These are phyloP conservation scores for Phyllosticta citrichinensis DNA, from an alignment of 2,329 filamentous ascomycete species.

Conservation along the genomic window DNA sequence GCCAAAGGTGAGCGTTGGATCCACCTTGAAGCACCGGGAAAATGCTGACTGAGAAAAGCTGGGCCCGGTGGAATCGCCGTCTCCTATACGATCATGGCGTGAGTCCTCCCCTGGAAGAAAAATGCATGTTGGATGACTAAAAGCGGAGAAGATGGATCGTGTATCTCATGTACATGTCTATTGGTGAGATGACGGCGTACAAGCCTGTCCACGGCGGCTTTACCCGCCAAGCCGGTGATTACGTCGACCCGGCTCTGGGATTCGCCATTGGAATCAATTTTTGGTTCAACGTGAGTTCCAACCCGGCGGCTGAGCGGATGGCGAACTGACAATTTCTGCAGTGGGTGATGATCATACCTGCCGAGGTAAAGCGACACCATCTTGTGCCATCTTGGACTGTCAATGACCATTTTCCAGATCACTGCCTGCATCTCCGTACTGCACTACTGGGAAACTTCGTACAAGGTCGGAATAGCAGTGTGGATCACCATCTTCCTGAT, in stretches of 20 bases:
- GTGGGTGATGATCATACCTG: constrained; percentile 4
- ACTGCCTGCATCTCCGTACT: constrained; percentile 50
- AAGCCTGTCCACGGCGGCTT: constrained; percentile 8
- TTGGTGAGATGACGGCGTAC: constrained; percentile 8
- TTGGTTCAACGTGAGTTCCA: constrained; percentile 6
- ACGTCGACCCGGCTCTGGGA: constrained; percentile 10
- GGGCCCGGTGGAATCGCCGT: constrained; percentile 10
- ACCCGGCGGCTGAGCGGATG: not conserved
- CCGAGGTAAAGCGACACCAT: not conserved
- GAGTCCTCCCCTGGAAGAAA: not conserved
- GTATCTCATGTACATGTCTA: constrained; percentile 9
- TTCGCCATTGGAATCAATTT: constrained; percentile 10
- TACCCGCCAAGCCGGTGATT: constrained; percentile 7
- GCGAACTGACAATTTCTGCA: not conserved
- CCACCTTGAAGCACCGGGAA: not conserved
- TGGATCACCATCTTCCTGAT: constrained; percentile 51
- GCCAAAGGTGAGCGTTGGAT: not conserved
- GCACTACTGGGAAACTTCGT: constrained; percentile 43
- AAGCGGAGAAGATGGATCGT: not conserved
- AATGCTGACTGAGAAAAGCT: constrained; percentile 1
- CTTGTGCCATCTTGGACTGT: not conserved
- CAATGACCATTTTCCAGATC: constrained; percentile 32
- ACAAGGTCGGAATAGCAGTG: constrained; percentile 41
- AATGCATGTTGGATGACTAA: not conserved
- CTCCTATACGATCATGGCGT: constrained; percentile 10